phyloP scores from a whole-genome alignment of 495 filamentous ascomycete species.

The Staphylotrichum tortipilum region DNA sequence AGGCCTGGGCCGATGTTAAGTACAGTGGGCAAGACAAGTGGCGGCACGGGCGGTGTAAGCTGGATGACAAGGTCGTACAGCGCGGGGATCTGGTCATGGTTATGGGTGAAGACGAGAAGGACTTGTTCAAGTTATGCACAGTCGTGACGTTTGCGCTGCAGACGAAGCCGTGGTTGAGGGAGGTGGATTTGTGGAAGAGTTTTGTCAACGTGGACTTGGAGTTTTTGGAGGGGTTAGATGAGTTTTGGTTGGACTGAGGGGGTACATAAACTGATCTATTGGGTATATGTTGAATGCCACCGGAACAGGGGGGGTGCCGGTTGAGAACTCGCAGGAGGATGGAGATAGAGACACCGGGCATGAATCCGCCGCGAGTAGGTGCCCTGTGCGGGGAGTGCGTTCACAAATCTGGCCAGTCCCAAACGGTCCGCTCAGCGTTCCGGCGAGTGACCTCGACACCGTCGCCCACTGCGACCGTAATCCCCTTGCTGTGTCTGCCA shows the following conservation, averaged over 20 bases:
- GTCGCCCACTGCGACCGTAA: constrained; percentile 57
- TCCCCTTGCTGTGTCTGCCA: constrained; percentile 27
- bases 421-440: constrained; percentile 51
- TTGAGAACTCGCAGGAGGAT: no score
- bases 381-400: no score
- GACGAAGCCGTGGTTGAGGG: constrained; percentile 43
- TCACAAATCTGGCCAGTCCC: constrained; percentile 30
- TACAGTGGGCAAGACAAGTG: constrained; percentile 15
- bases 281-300: no score
- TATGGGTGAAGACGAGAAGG: constrained; percentile 37
- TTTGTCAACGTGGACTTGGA: constrained; percentile 42
- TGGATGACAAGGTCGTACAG: constrained; percentile 31
- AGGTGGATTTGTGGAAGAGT: constrained; percentile 47
- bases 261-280: neutral
- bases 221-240: constrained; percentile 35
- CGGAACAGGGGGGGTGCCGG: no score
- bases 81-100: constrained; percentile 37
- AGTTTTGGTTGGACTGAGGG: constrained; percentile 32
- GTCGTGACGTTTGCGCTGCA: constrained; percentile 39
- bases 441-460: constrained; percentile 52
- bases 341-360: no score
- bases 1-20: neutral
- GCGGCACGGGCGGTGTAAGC: constrained; percentile 6
- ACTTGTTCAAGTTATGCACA: constrained; percentile 30
- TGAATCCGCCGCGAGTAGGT: no score